phyloP scores from a whole-genome alignment of 2,329 filamentous ascomycete genomes.

The Ceratocystis cacaofunesta region DNA sequence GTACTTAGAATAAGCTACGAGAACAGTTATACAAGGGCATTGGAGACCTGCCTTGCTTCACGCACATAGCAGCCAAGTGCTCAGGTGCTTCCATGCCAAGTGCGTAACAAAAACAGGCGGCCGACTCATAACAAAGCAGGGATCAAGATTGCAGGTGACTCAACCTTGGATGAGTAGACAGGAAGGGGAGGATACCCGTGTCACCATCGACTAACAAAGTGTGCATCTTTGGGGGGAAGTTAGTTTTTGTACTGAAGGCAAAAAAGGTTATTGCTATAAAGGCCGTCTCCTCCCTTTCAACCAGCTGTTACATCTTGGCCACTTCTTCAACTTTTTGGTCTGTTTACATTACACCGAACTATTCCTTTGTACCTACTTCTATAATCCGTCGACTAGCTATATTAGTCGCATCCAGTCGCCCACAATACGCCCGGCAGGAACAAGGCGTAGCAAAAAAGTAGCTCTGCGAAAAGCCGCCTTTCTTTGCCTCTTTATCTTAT shows the following conservation, averaged over 20 bases:
- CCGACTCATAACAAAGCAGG: conserved; percentile 5
- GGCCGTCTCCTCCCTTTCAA: too few species aligned
- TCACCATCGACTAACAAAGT: background rate
- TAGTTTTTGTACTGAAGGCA: background rate
- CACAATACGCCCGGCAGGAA: background rate
- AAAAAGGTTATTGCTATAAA: too few species aligned
- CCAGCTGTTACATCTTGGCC: too few species aligned
- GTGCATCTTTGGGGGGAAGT: background rate
- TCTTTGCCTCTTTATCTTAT: conserved; percentile 14
- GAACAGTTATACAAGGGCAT: background rate
- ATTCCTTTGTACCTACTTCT: background rate
- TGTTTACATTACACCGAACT: too few species aligned
- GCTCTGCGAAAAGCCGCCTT: background rate
- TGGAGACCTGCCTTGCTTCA: background rate
- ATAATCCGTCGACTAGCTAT: background rate
- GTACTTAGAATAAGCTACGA: background rate
- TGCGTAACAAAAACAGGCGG: background rate
- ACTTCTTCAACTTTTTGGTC: too few species aligned
- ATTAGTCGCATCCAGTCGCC: background rate
- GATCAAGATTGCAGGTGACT: conserved; percentile 16
- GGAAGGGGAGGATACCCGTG: background rate
- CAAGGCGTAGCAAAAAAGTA: background rate
- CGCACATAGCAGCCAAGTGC: background rate
- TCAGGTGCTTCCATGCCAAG: background rate
- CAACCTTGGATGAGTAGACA: conserved; percentile 7